A percentile compares a stretch with the other conserved stretches of the same genome.
Conservation (phyloP, 1,284 basidiomycete genomes). For the Cutaneotrichosporon cyanovorans region DNA sequence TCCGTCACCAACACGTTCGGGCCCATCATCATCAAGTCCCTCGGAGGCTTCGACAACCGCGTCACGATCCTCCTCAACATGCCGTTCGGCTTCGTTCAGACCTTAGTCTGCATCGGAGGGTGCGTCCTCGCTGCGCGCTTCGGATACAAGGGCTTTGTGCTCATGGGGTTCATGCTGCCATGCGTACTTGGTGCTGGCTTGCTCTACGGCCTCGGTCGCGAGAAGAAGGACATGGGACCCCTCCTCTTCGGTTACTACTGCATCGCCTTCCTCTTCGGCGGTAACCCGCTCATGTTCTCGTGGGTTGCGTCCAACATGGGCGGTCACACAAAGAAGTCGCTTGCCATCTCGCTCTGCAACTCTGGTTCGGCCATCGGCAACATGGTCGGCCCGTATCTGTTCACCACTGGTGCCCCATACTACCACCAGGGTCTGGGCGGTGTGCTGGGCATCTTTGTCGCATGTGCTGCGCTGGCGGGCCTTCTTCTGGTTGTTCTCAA, state of each 20-base stretch:
- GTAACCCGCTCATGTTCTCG: slow-evolving; percentile 27
- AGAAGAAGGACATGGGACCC: slow-evolving; percentile 7
- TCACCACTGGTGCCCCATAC: slow-evolving; percentile 20
- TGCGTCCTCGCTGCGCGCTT: slow-evolving; percentile 21
- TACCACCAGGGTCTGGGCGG: slow-evolving; percentile 28
- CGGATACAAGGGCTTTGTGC: slow-evolving; percentile 25
- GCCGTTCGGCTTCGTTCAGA: slow-evolving; percentile 34
- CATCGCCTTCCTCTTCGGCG: slow-evolving; percentile 33
- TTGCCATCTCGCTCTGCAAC: slow-evolving; percentile 26
- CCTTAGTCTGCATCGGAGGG: slow-evolving; percentile 12
- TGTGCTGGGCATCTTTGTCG: slow-evolving; percentile 31
- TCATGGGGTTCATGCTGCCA: slow-evolving; percentile 27
- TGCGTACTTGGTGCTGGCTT: slow-evolving; percentile 31
- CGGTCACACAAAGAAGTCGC: slow-evolving; percentile 38
- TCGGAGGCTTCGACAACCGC: slow-evolving; percentile 28
- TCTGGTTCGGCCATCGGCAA: slow-evolving; percentile 23
- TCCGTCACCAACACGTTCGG: slow-evolving; percentile 29
- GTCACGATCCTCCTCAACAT: slow-evolving; percentile 38
- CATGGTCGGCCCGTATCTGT: slow-evolving; percentile 30
- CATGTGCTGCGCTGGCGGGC: slow-evolving; percentile 9
- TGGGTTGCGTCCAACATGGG: slow-evolving; percentile 28
- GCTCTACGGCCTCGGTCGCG: slow-evolving; percentile 27
- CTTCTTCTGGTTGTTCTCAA: slow-evolving; percentile 15
- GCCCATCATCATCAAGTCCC: slow-evolving; percentile 38
- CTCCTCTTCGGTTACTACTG: slow-evolving; percentile 19